phyloP scores from a whole-genome alignment of 306 rosid species.

The Sesbania bispinosa region DNA sequence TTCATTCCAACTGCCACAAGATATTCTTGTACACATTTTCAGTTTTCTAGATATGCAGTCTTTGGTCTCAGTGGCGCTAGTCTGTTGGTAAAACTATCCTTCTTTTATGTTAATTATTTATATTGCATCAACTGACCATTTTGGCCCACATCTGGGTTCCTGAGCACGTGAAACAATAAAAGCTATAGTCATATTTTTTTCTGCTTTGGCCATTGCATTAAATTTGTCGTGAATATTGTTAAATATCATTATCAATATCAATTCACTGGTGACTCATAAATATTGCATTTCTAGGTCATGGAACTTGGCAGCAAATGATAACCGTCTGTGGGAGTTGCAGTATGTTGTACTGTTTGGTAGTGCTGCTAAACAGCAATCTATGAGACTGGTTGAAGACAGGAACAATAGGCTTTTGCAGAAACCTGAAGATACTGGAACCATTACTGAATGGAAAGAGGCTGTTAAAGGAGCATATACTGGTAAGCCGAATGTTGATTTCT shows the following conservation, averaged over 20 bases:
- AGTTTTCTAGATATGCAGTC: constrained; percentile 66
- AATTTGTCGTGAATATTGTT: constrained; percentile 6
- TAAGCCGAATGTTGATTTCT: constrained; percentile 29
- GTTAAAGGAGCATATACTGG: constrained; percentile 62
- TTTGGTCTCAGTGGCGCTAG: constrained; percentile 54
- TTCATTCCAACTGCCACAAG: constrained; percentile 60
- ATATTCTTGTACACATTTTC: constrained; percentile 66
- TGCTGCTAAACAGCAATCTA: constrained; percentile 25
- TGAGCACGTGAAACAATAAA: neutral
- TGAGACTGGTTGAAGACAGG: constrained; percentile 26
- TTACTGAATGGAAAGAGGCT: constrained; percentile 58
- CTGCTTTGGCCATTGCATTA: neutral
- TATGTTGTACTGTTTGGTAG: constrained; percentile 41
- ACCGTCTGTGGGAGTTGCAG: constrained; percentile 65
- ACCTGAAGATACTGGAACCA: constrained; percentile 10
- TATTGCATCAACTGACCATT: constrained; percentile 9
- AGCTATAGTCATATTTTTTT: neutral
- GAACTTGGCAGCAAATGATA: constrained; percentile 76
- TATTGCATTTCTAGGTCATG: constrained; percentile 63
- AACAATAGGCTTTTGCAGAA: constrained; percentile 14
- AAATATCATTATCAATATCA: neutral
- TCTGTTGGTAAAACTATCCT: constrained; percentile 54
- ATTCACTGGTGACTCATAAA: constrained; percentile 11
- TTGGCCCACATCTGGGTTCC: constrained; percentile 1
- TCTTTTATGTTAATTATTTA: constrained; percentile 6